Conservation (phyloP, 2,329 filamentous ascomycete species). For the Phaeophleospora eucalypticola region DNA sequence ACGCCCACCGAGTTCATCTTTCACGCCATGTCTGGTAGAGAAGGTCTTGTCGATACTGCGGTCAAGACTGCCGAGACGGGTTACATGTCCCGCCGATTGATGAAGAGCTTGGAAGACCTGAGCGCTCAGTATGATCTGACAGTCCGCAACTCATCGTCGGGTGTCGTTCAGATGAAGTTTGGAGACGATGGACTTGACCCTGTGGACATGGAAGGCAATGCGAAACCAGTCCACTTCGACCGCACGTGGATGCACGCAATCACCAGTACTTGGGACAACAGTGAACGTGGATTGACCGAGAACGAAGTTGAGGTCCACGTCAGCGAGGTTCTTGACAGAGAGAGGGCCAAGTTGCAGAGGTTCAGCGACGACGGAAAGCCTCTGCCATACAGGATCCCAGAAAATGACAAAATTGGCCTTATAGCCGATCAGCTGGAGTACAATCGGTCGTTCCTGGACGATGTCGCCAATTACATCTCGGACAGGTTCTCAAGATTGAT, state of each 20-base stretch:
- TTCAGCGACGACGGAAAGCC: conserved; percentile 27
- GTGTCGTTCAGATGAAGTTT: conserved; percentile 94
- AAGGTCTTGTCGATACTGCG: conserved; percentile 96
- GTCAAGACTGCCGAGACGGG: conserved; percentile 98
- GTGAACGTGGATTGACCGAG: conserved; percentile 68
- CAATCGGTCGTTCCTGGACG: conserved; percentile 73
- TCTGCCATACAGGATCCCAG: conserved; percentile 68
- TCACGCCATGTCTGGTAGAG: conserved; percentile 96
- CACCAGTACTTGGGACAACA: conserved; percentile 73
- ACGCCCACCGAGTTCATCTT: conserved; percentile 92
- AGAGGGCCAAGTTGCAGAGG: conserved; percentile 58
- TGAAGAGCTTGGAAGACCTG: conserved; percentile 96
- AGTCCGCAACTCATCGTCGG: conserved; percentile 81
- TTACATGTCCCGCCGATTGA: conserved; percentile 96
- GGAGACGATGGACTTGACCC: conserved; percentile 94
- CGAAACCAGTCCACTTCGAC: conserved; percentile 86
- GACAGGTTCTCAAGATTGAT: conserved; percentile 28
- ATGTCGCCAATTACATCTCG: conserved; percentile 67
- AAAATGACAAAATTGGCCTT: conserved; percentile 47
- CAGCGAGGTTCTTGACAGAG: conserved; percentile 61
- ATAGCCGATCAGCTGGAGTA: conserved; percentile 58
- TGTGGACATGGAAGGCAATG: conserved; percentile 94
- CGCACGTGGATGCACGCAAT: conserved; percentile 81
- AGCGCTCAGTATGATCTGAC: conserved; percentile 93
- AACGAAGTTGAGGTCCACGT: conserved; percentile 68